Base-by-base conservation (phyloP, 1,139 yeast species). In the Magnusiomyces suaveolens region DNA sequence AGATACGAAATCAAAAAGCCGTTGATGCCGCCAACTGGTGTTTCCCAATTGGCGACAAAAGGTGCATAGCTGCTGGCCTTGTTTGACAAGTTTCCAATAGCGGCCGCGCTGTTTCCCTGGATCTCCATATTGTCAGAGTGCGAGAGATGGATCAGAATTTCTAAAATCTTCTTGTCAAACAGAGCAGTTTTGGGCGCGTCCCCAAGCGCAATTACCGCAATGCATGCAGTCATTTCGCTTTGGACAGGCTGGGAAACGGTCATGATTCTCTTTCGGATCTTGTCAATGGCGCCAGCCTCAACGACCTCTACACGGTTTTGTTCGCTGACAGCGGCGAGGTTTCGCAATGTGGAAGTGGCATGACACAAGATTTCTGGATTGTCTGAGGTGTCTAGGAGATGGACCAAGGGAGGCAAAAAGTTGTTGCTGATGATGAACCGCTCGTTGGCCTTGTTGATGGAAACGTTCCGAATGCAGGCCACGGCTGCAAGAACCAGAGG, bases 21-120 rank as follows among this genome's bases (percentile, higher is more conserved):
- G 59, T 82, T 79, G 57, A 94, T 85, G 57, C 97, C 97, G 57
- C 87, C 90, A 56, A 79, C 80, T 46, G 96, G 96, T 60, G 75
- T 75, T 39, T 79, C 74, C 95, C 97, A 92, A 62, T 83, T 80
- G 59, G 80, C 78, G 57, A 89, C 78, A 60, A 94, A 87, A 60
- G 85, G 84, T 60, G 82, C 80, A 69, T 90, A 92, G 61, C 85
- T 88, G 63, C 80, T 80, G 41, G 92, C 89, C 70, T 96, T 82
- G 10, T 97, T 88, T 62, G 97, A 89, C 63, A 92, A 75, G 67
- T 92, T 92, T 23, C 98, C 99, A 62, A 92, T 78, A 1, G 99
- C 98, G 33, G 98, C 98, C 23, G 97, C 98, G 2, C 96, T 87
- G 69, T 94, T 92, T 55, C 99, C 99, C 70, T 96, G 94, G 20